Percentiles rank a stretch among this genome's conserved stretches.
phyloP scores from a whole-genome alignment of 2,329 filamentous ascomycete species.

The Clarireedia sp. region DNA sequence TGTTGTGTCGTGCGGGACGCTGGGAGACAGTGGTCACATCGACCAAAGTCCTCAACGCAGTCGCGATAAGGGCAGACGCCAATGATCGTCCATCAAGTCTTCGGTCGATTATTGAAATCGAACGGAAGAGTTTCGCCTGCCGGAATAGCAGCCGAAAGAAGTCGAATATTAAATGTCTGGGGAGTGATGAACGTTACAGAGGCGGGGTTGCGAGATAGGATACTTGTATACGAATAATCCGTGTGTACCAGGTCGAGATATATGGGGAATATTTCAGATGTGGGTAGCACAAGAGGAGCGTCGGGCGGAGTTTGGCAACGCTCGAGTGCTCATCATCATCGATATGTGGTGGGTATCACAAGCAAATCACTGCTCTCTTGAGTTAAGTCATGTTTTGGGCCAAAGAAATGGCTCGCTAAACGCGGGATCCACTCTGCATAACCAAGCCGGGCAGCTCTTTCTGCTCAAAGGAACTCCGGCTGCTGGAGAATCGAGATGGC shows the following conservation, averaged over 20 bases:
- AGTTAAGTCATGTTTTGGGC: background rate
- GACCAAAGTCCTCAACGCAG: constrained; percentile 53
- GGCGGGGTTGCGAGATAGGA: constrained; percentile 17
- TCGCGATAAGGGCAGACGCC: constrained; percentile 48
- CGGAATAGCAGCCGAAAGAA: constrained; percentile 22
- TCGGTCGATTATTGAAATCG: constrained; percentile 18
- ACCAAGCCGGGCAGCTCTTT: too few relatives aligned
- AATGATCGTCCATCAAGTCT: constrained; percentile 46
- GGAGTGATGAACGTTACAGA: constrained; percentile 1
- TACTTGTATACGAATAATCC: background rate
- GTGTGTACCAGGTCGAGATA: background rate
- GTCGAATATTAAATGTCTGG: constrained; percentile 16
- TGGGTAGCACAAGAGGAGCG: background rate
- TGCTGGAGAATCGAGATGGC: background rate
- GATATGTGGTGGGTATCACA: background rate
- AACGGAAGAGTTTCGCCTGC: constrained; percentile 18
- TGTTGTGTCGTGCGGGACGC: constrained; percentile 30
- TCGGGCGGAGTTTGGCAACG: background rate
- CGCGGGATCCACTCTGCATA: background rate
- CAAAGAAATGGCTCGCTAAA: constrained; percentile 2
- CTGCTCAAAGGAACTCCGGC: too few relatives aligned
- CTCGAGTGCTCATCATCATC: too few relatives aligned
- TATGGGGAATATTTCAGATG: background rate
- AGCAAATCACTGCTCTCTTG: constrained; percentile 6
- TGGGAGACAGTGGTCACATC: constrained; percentile 40